Base-by-base conservation (phyloP, 176 grass and related monocot species). In the Aechmea fasciata region DNA sequence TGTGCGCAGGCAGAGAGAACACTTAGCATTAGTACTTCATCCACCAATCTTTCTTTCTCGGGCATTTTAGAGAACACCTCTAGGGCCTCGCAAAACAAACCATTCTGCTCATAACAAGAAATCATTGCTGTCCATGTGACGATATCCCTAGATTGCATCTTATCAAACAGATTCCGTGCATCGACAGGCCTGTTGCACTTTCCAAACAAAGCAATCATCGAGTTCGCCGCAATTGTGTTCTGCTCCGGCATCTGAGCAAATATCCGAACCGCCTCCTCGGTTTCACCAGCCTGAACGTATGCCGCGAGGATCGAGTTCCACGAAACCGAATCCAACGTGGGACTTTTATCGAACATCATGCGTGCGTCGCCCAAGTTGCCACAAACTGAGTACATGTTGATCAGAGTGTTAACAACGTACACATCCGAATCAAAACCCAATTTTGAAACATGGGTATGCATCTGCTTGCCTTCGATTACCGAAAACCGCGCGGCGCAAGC, bases 251-350 rank as follows among this genome's bases (percentile, higher is more conserved):
- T 96, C 15, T 50, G 41, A 0, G 18, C 18, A 68, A 87, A 96
- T 64, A 92, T 71, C n/a, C 3, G 2, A 29, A 87, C 15, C 7
- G 86, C 89, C 48, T 85, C 67, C 4, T 81, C 59, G 6, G 81
- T 59, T 64, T 96, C 73, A 75, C 86, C 76, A 5, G 20, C 69
- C 9, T 89, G 66, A 48, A 89, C 76, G 64, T 96, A 89, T 1
- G 86, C 81, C 3, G 86, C 73, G 9, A 96, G 87, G 48, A 96
- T 90, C 11, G 89, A 85, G 75, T 96, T 92, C 88, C 86, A 92
- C 11, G 92, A 92, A 83, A 92, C 92, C n/a, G 81, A 85, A 71
- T 96, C 92, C 81, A 90, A 50, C 74, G 79, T 52, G 52, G 83
- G 85, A 67, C 76, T 85, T 51, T 22, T 67, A 83, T 89, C 83